phyloP scores from a whole-genome alignment of 345 rosid genomes.

The Barbarea vulgaris region DNA sequence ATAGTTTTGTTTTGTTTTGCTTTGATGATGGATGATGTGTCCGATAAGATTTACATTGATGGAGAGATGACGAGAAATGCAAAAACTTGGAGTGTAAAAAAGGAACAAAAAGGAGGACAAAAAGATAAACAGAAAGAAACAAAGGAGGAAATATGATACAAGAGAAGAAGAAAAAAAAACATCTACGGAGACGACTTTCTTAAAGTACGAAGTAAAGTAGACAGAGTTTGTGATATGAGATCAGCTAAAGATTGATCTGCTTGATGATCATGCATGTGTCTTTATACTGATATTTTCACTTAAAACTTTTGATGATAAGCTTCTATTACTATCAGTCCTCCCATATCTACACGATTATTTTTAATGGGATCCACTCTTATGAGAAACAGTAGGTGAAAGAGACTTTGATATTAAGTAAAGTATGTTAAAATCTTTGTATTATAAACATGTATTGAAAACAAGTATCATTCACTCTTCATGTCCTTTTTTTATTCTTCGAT shows the following conservation, averaged over 20 bases:
- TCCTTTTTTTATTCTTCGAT: background rate
- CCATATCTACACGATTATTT: background rate
- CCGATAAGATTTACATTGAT: slow-evolving; percentile 29
- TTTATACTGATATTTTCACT: slow-evolving; percentile 4
- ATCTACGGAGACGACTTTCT: slow-evolving; percentile 1
- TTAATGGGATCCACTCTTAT: background rate
- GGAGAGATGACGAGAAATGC: slow-evolving; percentile 30
- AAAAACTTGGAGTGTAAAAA: slow-evolving; percentile 7
- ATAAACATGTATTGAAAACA: background rate
- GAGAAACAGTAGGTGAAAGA: background rate
- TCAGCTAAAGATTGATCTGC: background rate
- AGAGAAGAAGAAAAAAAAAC: background rate
- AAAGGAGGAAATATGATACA: background rate
- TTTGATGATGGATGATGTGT: slow-evolving; percentile 29
- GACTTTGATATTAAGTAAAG: slow-evolving; percentile 4
- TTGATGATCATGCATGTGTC: background rate
- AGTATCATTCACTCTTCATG: too few species aligned
- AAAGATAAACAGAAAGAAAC: slow-evolving; percentile 9
- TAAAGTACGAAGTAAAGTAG: slow-evolving; percentile 10
- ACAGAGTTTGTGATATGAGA: background rate
- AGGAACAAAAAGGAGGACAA: slow-evolving; percentile 5
- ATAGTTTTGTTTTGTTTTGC: slow-evolving; percentile 10
- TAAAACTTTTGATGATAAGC: background rate
- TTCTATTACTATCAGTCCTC: background rate
- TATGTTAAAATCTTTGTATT: background rate